Conservation (phyloP, 2,329 filamentous ascomycete genomes). For the Venturia asperata region DNA sequence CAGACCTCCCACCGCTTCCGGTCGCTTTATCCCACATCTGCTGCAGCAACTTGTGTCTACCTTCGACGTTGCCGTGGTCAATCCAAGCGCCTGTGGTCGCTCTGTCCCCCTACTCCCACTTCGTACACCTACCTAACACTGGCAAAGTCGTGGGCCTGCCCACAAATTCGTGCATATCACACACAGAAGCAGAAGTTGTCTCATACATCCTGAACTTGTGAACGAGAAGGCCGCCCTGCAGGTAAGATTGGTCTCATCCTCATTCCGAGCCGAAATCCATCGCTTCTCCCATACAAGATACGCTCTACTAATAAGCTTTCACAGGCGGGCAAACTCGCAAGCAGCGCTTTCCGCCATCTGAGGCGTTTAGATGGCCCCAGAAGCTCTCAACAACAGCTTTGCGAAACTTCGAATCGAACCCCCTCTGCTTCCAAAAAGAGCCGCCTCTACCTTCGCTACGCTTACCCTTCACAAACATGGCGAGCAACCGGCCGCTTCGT, state of each 20-base stretch:
- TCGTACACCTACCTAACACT: background rate
- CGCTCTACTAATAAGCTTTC: background rate
- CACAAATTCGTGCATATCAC: background rate
- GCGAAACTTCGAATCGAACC: constrained; percentile 10
- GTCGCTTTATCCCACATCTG: background rate
- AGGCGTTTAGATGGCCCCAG: constrained; percentile 12
- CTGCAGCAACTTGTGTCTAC: background rate
- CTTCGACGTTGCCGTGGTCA: background rate
- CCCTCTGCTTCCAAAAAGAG: constrained; percentile 3
- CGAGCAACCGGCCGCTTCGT: background rate
- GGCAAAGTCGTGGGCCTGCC: background rate
- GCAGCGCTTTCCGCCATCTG: background rate
- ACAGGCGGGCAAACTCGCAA: background rate
- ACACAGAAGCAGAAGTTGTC: background rate
- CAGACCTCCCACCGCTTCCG: background rate
- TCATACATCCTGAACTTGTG: background rate
- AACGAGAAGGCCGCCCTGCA: background rate
- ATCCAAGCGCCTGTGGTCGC: background rate
- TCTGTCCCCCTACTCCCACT: background rate
- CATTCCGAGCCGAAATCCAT: background rate
- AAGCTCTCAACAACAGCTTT: constrained; percentile 7
- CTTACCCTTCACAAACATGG: constrained; percentile 15
- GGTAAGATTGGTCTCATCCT: background rate
- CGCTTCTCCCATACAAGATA: background rate
- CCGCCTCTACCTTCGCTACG: constrained; percentile 16